Base-by-base conservation (phyloP, 306 rosid genomes). In the Begonia fuchsioides region DNA sequence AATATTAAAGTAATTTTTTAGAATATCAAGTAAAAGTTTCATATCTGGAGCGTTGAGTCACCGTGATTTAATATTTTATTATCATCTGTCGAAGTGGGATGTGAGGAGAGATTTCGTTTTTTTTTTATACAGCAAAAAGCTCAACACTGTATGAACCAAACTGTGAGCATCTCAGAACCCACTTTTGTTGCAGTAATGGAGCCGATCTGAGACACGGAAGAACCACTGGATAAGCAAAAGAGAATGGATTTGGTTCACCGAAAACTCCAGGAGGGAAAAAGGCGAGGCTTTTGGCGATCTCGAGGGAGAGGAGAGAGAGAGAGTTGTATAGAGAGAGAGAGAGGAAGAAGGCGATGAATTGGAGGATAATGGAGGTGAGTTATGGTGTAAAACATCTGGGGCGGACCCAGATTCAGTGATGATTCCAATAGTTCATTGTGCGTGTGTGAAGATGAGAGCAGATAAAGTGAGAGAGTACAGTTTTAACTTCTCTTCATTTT, bases 301-400 rank as follows among this genome's bases (percentile, higher is more conserved):
- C 78, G 78, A 81, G 80, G 75, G 66, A 58, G 47, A 54, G 15
- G 32, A 61, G 67, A 12, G 58, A 32, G 10, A 49, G 48, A 12
- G 39, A 45, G 17, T 2, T 32, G 20, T 1, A n/a, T n/a, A n/a
- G 8, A 58, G 41, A 43, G 44, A 17, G 59, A 39, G 39, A 53
- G 40, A 50, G 62, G 40, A 40, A 40, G 54, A 44, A 60, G 59
- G 39, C 17, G 67, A 68, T 62, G 76, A 76, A 67, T 76, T 59
- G 68, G 80, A 76, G 73, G 78, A 57, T 62, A 53, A 15, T 44
- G 56, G 82, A 67, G 38, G 68, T 58, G 69, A 62, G 61, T 49
- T 39, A 49, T 41, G 18, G 51, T 46, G 40, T 52, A 49, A 49
- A 39, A 39, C 62, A 48, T 70, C n/a, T 50, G 66, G 35, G 35